Evolutionary conservation across 768 basidiomycete genomes (phyloP).

Genomic region (Scleroderma bovista): DNA sequence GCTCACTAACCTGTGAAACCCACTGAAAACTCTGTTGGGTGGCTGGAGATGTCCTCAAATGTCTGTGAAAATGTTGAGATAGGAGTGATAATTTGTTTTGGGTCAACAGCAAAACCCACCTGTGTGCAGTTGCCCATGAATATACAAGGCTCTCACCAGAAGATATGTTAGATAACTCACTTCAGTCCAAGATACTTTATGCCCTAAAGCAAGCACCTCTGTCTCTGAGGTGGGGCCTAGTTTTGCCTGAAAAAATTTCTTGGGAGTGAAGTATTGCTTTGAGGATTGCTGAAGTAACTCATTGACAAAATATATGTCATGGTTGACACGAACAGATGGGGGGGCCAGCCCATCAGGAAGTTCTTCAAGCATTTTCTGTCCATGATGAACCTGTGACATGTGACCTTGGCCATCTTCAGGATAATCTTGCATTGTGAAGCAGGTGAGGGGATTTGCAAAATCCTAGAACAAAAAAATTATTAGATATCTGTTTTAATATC

Average conservation of each 20-base stretch:
- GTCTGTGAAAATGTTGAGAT: not conserved
- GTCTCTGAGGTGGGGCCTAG: not conserved
- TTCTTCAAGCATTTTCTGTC: constrained; percentile 27
- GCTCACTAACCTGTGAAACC: constrained; percentile 1
- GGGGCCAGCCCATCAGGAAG: constrained; percentile 8
- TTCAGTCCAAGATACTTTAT: not conserved
- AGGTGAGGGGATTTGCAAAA: constrained; percentile 20
- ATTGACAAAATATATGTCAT: constrained; percentile 17
- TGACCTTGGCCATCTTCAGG: constrained; percentile 16
- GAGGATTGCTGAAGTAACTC: constrained; percentile 11
- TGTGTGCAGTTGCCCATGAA: not conserved
- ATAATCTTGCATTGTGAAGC: constrained; percentile 21
- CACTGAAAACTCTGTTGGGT: not conserved
- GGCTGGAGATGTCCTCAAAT: not conserved
- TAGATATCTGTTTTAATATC: no score
- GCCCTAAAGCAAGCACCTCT: not conserved
- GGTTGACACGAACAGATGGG: constrained; percentile 15
- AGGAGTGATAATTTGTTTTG: not conserved
- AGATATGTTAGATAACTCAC: no score
- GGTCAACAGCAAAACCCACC: constrained; percentile 1
- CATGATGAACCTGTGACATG: constrained; percentile 23
- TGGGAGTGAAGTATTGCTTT: not conserved
- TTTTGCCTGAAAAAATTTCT: not conserved
- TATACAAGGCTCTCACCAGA: no score
- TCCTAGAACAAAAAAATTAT: constrained; percentile 11